Base-by-base conservation (phyloP, 768 basidiomycete genomes). In the Amanita muscaria region DNA sequence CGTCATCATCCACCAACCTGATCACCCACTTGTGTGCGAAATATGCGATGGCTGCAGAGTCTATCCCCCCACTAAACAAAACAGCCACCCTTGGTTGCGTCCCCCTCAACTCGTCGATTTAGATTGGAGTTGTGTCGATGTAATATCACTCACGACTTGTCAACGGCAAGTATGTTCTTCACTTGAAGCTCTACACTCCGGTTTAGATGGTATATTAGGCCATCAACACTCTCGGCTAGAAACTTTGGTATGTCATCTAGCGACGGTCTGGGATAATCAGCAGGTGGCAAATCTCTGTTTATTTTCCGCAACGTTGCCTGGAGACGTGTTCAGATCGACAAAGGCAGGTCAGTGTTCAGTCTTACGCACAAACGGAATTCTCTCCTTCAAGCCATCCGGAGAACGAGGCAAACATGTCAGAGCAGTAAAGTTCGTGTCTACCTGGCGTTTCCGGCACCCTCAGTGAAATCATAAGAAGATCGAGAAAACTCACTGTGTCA, bases 41-140 rank as follows among this genome's bases (percentile, higher is more conserved):
- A 55, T 76, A 83, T 0, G 93, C 79, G 5, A 98, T 55, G 31
- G 88, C 66, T 1, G 93, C 83, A 9, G 83, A 97, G 59, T 99
- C 96, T 34, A 99, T 89, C 0, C 96, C 96, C 23, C 96, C 96
- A 29, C 90, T 94, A 61, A 98, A 99, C 7, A 99, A 72, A 7
- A 99, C 72, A 2, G 85, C 91, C 2, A 96, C 69, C 41, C 83
- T 72, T 3, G 82, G 70, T 40, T 67, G 59, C 5, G 68, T 67
- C 41, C 55, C 44, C 3, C 47, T 48, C 10, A 48, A 51, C 12
- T 64, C 63, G 22, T 33, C 19, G 38, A 30, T 16, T 44, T 16
- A 45, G n/a, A 42, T 34, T 41, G 9, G 47, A 9, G 24, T 30
- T 21, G 9, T 30, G 15, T 19, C 23, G 31, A 47, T 22, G 23